Percentiles rank a stretch among this genome's conserved stretches.
These are phyloP conservation scores for Bertia moriformis DNA, from an alignment of 2,329 filamentous ascomycete genomes.

Conservation along the genomic window DNA sequence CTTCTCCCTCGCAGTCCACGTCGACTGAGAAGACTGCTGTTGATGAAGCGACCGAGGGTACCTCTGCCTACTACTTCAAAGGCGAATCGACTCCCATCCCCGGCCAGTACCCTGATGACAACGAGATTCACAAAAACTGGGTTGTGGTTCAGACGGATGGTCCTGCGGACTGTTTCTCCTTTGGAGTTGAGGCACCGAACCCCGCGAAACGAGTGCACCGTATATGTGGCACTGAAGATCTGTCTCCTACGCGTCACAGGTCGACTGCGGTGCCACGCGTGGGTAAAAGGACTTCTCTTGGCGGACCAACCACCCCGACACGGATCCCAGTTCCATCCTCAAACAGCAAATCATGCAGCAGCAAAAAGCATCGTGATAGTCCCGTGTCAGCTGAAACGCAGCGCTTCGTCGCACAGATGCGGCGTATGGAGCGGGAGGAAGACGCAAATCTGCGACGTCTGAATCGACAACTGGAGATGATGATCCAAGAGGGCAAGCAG, in stretches of 20 bases:
- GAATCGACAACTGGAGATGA: neutral
- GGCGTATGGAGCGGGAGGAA: slow-evolving; percentile 1
- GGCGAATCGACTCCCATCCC: neutral
- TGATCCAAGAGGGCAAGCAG: neutral
- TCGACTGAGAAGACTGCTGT: neutral
- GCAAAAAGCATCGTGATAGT: neutral
- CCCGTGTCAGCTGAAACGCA: neutral
- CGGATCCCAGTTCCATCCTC: neutral
- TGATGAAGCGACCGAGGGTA: neutral
- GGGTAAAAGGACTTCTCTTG: neutral
- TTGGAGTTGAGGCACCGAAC: neutral
- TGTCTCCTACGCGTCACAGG: neutral
- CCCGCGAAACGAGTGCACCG: neutral
- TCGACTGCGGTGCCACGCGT: neutral
- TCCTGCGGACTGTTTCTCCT: neutral
- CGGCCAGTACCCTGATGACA: neutral
- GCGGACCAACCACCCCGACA: neutral
- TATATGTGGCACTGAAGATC: too few species aligned
- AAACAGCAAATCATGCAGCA: too few species aligned
- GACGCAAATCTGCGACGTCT: neutral
- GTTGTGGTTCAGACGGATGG: neutral
- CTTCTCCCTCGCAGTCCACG: too few species aligned
- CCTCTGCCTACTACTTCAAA: too few species aligned
- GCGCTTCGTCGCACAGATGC: neutral
- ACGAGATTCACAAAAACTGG: neutral